phyloP scores from a whole-genome alignment of 768 basidiomycete species.

The Nidula microcarpa region DNA sequence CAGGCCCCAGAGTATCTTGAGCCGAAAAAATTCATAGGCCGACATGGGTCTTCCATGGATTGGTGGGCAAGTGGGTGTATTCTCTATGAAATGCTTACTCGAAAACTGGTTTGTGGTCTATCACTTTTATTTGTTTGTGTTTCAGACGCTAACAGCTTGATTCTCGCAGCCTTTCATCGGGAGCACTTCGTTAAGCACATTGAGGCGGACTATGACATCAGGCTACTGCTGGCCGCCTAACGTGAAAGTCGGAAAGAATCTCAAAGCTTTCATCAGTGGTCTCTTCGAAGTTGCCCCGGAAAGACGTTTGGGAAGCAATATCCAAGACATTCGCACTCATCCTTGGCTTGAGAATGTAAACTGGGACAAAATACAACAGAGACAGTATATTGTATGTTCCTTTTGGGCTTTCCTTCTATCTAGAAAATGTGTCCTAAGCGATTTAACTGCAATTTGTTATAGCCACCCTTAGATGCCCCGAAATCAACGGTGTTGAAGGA shows the following conservation, averaged over 20 bases:
- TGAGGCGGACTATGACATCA: too few relatives aligned
- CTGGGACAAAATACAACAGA: constrained; percentile 41
- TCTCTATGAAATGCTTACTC: constrained; percentile 50
- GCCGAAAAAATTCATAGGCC: constrained; percentile 7
- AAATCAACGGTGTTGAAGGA: constrained; percentile 9
- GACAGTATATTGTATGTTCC: constrained; percentile 41
- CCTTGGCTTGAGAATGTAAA: constrained; percentile 43
- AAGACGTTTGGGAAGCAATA: constrained; percentile 34
- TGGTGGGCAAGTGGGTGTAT: constrained; percentile 54
- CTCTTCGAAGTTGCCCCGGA: constrained; percentile 34
- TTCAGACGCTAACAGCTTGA: neutral
- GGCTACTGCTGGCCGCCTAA: constrained; percentile 29
- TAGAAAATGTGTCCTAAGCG: constrained; percentile 1
- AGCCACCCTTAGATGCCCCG: constrained; percentile 42
- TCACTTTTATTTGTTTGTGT: neutral
- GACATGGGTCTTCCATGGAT: constrained; percentile 33
- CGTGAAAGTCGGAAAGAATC: constrained; percentile 29
- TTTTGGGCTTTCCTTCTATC: constrained; percentile 1
- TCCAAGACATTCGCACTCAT: constrained; percentile 32
- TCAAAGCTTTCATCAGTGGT: constrained; percentile 37
- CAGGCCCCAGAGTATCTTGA: constrained; percentile 43
- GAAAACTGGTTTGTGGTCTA: constrained; percentile 23
- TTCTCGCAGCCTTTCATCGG: too few relatives aligned
- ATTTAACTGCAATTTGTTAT: neutral
- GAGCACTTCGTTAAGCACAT: too few relatives aligned